These are phyloP conservation scores for Proliferodiscus dingleyae DNA, from an alignment of 2,329 filamentous ascomycete genomes.

Conservation along the genomic window DNA sequence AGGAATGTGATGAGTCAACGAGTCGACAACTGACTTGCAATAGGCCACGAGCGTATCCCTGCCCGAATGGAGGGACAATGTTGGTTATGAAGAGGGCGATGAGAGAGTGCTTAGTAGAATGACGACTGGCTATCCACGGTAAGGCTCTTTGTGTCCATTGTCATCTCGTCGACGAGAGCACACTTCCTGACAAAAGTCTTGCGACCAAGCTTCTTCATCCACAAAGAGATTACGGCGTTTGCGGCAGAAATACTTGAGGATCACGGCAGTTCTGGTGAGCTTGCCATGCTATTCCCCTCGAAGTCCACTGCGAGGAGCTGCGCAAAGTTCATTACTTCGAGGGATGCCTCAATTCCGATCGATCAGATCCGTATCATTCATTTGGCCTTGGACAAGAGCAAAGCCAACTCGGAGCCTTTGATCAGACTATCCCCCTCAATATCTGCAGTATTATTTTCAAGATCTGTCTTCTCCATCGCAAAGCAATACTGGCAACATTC, in stretches of 20 bases:
- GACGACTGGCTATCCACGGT: slow-evolving; percentile 88
- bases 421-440: slow-evolving; percentile 53
- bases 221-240: slow-evolving; percentile 74
- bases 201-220: slow-evolving; percentile 74
- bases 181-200: no score
- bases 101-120: slow-evolving; percentile 80
- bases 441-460: slow-evolving; percentile 67
- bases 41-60: slow-evolving; percentile 95
- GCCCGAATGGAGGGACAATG: slow-evolving; percentile 85
- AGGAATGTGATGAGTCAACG: slow-evolving; percentile 3
- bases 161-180: no score
- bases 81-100: slow-evolving; percentile 91
- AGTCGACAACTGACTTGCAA: slow-evolving; percentile 4
- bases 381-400: slow-evolving; percentile 56
- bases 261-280: slow-evolving; percentile 57
- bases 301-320: slow-evolving; percentile 65
- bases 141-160: slow-evolving; percentile 13
- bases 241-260: slow-evolving; percentile 60
- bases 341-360: slow-evolving; percentile 47
- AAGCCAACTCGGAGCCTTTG: slow-evolving; percentile 47
- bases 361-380: slow-evolving; percentile 53
- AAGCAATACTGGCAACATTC: slow-evolving; percentile 98
- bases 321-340: slow-evolving; percentile 62
- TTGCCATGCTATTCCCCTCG: slow-evolving; percentile 81
- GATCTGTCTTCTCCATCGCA: slow-evolving; percentile 63